Evolutionary conservation across 805 yeast genomes (phyloP).

Genomic region (Saccharomyces kudriavzevii): DNA sequence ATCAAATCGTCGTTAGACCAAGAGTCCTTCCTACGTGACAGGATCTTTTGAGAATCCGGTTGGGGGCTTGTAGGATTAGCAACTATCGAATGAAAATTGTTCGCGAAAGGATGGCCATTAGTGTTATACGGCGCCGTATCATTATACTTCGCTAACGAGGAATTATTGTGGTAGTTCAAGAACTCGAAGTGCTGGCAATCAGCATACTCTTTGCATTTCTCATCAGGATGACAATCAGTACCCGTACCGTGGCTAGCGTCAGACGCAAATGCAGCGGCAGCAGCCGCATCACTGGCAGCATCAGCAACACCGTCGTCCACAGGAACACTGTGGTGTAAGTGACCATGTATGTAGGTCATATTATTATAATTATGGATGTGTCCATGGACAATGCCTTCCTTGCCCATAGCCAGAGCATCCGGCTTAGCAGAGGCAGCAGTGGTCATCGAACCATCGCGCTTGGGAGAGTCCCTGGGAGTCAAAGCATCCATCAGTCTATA

Average conservation of each 20-base stretch:
- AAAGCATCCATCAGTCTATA: not conserved
- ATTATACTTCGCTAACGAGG: not conserved
- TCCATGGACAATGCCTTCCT: slow-evolving; percentile 56
- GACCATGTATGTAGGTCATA: slow-evolving; percentile 62
- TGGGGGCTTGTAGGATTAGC: not conserved
- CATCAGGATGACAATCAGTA: slow-evolving; percentile 1
- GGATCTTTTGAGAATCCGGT: not conserved
- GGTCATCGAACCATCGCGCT: not conserved
- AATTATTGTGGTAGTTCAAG: slow-evolving; percentile 30
- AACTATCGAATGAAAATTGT: not conserved
- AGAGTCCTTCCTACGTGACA: slow-evolving; percentile 1
- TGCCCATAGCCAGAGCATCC: not conserved
- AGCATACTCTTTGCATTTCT: slow-evolving; percentile 12
- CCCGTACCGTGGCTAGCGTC: not conserved
- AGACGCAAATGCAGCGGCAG: not conserved
- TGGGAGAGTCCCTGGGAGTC: not conserved
- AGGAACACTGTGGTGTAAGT: slow-evolving; percentile 38
- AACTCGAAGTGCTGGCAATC: slow-evolving; percentile 39
- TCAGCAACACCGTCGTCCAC: not conserved
- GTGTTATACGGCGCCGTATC: not conserved
- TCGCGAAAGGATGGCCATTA: not conserved
- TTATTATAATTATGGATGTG: slow-evolving; percentile 56
- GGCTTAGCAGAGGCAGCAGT: not conserved
- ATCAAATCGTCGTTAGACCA: slow-evolving; percentile 12
- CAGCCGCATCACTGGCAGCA: not conserved